These are phyloP conservation scores for Cylindrotheca fusiformis DNA, from an alignment of 108 stramenopile genomes.

Conservation along the genomic window DNA sequence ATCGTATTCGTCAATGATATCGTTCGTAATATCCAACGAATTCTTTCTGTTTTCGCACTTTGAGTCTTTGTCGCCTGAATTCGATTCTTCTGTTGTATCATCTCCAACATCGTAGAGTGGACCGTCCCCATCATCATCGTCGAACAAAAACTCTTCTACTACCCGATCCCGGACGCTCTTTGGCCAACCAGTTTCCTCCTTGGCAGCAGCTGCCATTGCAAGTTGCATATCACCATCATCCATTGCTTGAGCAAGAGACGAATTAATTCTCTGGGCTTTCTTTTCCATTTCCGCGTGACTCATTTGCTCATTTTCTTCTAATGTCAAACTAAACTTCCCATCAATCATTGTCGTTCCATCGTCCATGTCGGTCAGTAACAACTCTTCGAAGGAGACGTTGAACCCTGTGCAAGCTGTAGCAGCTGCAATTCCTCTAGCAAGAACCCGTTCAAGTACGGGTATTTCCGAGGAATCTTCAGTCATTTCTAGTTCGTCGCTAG, in stretches of 20 bases:
- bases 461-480: constrained; percentile 24
- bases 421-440: constrained; percentile 43
- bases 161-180: constrained; percentile 57
- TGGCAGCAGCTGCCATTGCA: constrained; percentile 58
- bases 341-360: constrained; percentile 54
- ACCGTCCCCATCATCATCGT: constrained; percentile 61
- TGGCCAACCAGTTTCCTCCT: constrained; percentile 65
- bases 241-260: constrained; percentile 61
- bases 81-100: not conserved
- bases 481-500: constrained; percentile 53
- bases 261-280: constrained; percentile 53
- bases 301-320: constrained; percentile 39
- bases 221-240: constrained; percentile 74
- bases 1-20: constrained; percentile 38
- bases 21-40: not conserved
- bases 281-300: constrained; percentile 40
- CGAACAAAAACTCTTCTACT: constrained; percentile 79
- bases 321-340: constrained; percentile 45
- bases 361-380: constrained; percentile 52
- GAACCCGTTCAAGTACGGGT: constrained; percentile 51
- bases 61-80: not conserved
- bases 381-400: constrained; percentile 49
- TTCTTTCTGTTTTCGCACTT: not conserved
- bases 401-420: constrained; percentile 52
- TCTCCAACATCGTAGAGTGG: constrained; percentile 10